Base-by-base conservation (phyloP, 768 basidiomycete genomes). In the Macrocybe gigantea region DNA sequence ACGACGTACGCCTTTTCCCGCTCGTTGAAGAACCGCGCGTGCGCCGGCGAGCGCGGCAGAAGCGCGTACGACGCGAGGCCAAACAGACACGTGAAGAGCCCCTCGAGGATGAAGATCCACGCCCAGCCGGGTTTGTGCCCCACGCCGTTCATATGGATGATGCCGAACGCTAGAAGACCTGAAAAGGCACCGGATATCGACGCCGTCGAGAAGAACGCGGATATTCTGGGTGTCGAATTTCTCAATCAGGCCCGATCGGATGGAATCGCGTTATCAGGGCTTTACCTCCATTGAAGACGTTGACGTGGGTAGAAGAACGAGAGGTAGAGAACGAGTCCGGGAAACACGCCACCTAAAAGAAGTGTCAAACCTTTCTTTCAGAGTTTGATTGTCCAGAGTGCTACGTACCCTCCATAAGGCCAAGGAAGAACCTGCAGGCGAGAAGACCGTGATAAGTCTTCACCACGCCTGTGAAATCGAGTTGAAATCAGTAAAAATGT, bases 91-190 rank as follows among this genome's bases (percentile, higher is more conserved):
- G 85, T 85, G 61, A 88, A 79, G 2, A 75, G 62, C 1, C 86
- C 86, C 62, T 87, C 78, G 32, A 83, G 64, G 45, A 82, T 79
- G 59, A 83, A 82, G 42, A 85, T 77, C 83, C 81, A 87, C 11
- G 75, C 69, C 84, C 84, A 87, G 2, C 82, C 83, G 3, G 74
- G 69, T 36, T 72, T 72, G 1, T 70, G 62, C 0, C 73, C 70
- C 7, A 76, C 61, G 8, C 82, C 81, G 42, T 84, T 57, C 75
- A 88, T 80, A 35, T 79, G 68, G 47, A 79, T 72, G 56, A 89
- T 84, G 1, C 77, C 82, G 39, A 75, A 71, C 0, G 85, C 83
- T 15, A 89, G 72, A 4, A 88, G 69, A 33, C 86, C 85, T 1
- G 80, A 83, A 56, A 86, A 84, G 0, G 82, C 81, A 3, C 82